Evolutionary conservation across 2,329 filamentous ascomycete genomes (phyloP).

Genomic region (Pyrenochaeta sp.): DNA sequence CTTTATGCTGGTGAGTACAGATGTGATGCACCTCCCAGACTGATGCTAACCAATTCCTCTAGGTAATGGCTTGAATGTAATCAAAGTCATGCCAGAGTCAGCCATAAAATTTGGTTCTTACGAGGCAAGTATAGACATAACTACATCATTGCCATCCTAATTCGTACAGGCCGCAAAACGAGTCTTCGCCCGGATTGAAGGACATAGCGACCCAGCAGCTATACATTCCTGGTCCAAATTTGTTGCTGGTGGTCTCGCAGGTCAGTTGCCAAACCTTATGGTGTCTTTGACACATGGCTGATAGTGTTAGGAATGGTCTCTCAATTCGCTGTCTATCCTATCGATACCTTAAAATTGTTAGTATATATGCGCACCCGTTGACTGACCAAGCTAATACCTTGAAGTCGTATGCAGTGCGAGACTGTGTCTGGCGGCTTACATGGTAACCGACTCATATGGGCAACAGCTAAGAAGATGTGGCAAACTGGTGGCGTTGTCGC

Average conservation of each 20-base stretch:
- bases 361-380: constrained; percentile 27
- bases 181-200: constrained; percentile 84
- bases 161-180: constrained; percentile 77
- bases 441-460: constrained; percentile 82
- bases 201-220: constrained; percentile 79
- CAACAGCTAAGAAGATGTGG: constrained; percentile 89
- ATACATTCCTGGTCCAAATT: constrained; percentile 90
- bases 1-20: constrained; percentile 83
- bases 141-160: constrained; percentile 16
- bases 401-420: constrained; percentile 87
- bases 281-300: neutral
- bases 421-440: constrained; percentile 85
- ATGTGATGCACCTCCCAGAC: neutral
- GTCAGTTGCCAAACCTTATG: constrained; percentile 15
- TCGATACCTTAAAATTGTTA: constrained; percentile 82
- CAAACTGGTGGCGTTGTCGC: constrained; percentile 74
- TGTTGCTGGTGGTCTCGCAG: constrained; percentile 86
- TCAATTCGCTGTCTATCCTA: constrained; percentile 94
- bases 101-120: constrained; percentile 98
- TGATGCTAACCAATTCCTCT: constrained; percentile 25
- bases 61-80: constrained; percentile 95
- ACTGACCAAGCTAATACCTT: constrained; percentile 13
- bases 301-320: constrained; percentile 75
- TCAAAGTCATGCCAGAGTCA: constrained; percentile 99
- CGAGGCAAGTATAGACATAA: constrained; percentile 63